phyloP scores from a whole-genome alignment of 768 basidiomycete genomes.

The Suillus spraguei region DNA sequence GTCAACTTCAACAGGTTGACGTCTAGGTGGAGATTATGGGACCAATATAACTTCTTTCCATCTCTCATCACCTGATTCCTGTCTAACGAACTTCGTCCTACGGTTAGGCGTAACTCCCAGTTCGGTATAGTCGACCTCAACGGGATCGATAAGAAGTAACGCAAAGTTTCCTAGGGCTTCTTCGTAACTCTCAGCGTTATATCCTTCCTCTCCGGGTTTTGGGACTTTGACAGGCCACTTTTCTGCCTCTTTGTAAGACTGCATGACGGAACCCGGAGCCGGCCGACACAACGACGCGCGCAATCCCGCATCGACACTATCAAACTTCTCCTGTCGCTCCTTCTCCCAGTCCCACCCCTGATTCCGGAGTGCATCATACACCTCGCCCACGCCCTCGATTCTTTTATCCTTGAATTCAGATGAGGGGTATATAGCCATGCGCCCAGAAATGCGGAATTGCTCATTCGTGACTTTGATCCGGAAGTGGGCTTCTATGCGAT shows the following conservation, averaged over 20 bases:
- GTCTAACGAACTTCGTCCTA: constrained; percentile 56
- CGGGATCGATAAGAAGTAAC: constrained; percentile 70
- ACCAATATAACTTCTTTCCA: constrained; percentile 69
- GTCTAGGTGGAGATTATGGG: constrained; percentile 41
- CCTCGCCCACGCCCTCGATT: constrained; percentile 25
- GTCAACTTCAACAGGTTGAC: background rate
- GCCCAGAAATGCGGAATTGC: constrained; percentile 74
- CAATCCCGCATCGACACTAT: constrained; percentile 59
- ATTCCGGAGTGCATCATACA: constrained; percentile 35
- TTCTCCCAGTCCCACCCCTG: constrained; percentile 59
- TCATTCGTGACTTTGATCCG: constrained; percentile 69
- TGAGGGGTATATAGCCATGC: constrained; percentile 48
- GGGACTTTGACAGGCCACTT: constrained; percentile 63
- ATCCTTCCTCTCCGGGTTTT: constrained; percentile 47
- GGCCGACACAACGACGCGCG: constrained; percentile 76
- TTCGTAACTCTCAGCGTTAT: constrained; percentile 49
- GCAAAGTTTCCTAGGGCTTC: constrained; percentile 68
- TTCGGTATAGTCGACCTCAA: constrained; percentile 69
- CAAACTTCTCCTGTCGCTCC: constrained; percentile 62
- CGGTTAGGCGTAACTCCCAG: constrained; percentile 57
- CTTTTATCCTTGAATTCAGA: constrained; percentile 16
- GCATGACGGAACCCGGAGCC: constrained; percentile 57
- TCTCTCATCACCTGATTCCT: constrained; percentile 34
- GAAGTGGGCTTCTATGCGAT: constrained; percentile 63
- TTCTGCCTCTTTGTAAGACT: constrained; percentile 57